Percentiles rank a stretch among this genome's conserved stretches.
These are phyloP conservation scores for Termitomyces sp. DNA, from an alignment of 768 basidiomycete species.

Conservation along the genomic window DNA sequence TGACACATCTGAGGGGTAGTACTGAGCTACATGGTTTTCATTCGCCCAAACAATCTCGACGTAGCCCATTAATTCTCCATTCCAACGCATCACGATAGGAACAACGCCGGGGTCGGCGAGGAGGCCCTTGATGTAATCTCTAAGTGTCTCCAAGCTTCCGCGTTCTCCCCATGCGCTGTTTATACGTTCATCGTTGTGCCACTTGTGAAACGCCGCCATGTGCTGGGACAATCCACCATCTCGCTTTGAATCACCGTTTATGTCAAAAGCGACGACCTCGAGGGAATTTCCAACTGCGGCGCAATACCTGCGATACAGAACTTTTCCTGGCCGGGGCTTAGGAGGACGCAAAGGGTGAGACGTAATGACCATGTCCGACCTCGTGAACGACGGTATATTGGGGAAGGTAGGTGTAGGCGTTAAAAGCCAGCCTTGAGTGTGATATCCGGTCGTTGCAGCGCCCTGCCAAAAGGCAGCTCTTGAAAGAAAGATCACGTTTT, in stretches of 20 bases:
- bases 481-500: constrained; percentile 30
- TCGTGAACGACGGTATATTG: constrained; percentile 33
- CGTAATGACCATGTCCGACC: constrained; percentile 40
- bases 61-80: constrained; percentile 39
- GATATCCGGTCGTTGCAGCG: constrained; percentile 34
- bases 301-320: constrained; percentile 36
- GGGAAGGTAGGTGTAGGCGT: constrained; percentile 28
- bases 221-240: constrained; percentile 23
- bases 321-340: constrained; percentile 34
- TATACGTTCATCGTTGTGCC: constrained; percentile 47
- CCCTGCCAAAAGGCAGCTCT: constrained; percentile 46
- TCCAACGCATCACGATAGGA: constrained; percentile 42
- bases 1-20: constrained; percentile 18
- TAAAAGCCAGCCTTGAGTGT: constrained; percentile 21
- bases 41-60: constrained; percentile 40
- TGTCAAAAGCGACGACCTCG: constrained; percentile 27
- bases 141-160: constrained; percentile 38
- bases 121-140: constrained; percentile 29
- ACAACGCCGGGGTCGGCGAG: constrained; percentile 32
- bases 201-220: constrained; percentile 38
- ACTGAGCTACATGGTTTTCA: constrained; percentile 30
- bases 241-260: constrained; percentile 20
- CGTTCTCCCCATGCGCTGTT: constrained; percentile 40
- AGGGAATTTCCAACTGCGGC: constrained; percentile 25
- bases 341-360: constrained; percentile 46